Evolutionary conservation across 2,329 filamentous ascomycete genomes (phyloP).

Genomic region (Aureobasidium musti): DNA sequence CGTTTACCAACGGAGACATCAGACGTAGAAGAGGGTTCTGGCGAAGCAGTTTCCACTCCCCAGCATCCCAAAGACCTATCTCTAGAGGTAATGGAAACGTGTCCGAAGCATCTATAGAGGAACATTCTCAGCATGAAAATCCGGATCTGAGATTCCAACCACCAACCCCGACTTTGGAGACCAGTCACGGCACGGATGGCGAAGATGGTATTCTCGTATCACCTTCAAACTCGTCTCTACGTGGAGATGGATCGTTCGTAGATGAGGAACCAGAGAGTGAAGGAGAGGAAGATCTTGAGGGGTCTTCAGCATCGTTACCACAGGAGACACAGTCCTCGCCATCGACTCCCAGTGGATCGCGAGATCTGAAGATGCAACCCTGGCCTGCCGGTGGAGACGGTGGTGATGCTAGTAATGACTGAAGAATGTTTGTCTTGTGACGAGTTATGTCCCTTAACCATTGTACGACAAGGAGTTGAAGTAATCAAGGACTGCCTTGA

Average conservation of each 20-base stretch:
- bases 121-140: constrained; percentile 35
- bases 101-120: constrained; percentile 34
- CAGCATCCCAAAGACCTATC: constrained; percentile 11
- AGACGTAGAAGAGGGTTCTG: constrained; percentile 32
- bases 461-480: neutral
- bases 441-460: neutral
- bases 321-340: constrained; percentile 48
- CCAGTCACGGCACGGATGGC: constrained; percentile 30
- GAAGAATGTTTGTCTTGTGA: constrained; percentile 7
- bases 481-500: constrained; percentile 5
- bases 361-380: constrained; percentile 36
- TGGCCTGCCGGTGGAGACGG: constrained; percentile 8
- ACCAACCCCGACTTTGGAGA: constrained; percentile 39
- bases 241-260: constrained; percentile 7
- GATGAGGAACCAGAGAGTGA: constrained; percentile 32
- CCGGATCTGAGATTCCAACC: constrained; percentile 41
- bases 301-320: constrained; percentile 29
- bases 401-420: neutral
- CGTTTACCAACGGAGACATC: constrained; percentile 33
- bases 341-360: constrained; percentile 47
- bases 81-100: constrained; percentile 32
- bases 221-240: neutral
- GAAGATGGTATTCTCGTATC: constrained; percentile 24
- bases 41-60: constrained; percentile 38
- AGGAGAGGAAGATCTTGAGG: constrained; percentile 25